Base-by-base conservation (phyloP, 2,329 filamentous ascomycete species). In the Colletotrichum echinochloae region DNA sequence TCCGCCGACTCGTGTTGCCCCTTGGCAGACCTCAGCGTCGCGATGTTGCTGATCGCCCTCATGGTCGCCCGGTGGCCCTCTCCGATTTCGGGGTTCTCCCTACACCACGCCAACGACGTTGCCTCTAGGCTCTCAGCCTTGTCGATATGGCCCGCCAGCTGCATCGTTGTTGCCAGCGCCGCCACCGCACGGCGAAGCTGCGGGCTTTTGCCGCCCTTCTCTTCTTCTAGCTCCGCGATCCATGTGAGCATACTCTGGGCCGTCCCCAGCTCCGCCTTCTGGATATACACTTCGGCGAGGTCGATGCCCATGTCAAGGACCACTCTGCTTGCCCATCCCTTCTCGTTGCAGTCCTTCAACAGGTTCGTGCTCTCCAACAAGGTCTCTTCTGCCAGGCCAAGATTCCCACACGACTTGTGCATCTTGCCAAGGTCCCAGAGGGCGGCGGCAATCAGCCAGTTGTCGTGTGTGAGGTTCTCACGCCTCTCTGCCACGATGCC, bases 211-310 rank as follows among this genome's bases (percentile, higher is more conserved):
- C 52, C 52, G 14, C 56, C 28, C 23, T 48, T 55, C 5, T 41
- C 20, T 23, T 71, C 68, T n/a, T 52, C 56, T 33, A 33, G n/a
- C 28, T 63, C 63, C 26, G 51, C 51, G 30, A 71, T 41, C n/a
- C 37, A 26, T 9, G 30, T 51, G 35, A 71, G 63, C 41, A 65
- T 60, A 30, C 44, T 23, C 5, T 59, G 14, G 5, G 49, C 52
- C 35, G 30, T 41, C 7, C 52, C 63, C 18, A 62, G 63, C 23
- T 59, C 23, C 8, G 46, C 52, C 26, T 48, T 44, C 28, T 66
- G 61, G 26, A 49, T 44, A 16, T 46, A 60, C 5, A 71, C 52
- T 16, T 71, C 57, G 20, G 63, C 56, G 14, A 46, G 23, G 35
- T 44, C 49, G 26, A 49, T 61, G 48, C 55, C 26, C 8, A 55